Base-by-base conservation (phyloP, 495 filamentous ascomycete genomes). In the Penicillium goetzii region DNA sequence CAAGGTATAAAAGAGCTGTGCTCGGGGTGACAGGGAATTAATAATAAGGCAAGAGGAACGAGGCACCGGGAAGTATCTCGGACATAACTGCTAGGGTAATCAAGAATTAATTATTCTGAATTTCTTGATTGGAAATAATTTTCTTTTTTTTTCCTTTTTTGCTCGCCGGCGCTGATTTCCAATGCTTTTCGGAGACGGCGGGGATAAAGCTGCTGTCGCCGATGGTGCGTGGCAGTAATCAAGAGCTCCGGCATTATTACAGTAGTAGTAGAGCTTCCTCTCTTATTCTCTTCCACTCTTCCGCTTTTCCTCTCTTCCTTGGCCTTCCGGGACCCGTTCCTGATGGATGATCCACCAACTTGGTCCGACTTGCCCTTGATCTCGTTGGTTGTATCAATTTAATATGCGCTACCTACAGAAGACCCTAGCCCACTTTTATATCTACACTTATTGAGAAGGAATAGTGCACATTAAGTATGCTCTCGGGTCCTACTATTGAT, bases 161-260 rank as follows among this genome's bases (percentile, higher is more conserved):
- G 21, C 55, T 63, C 47, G 61, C 41, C 60, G 51, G 54, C 45
- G 60, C 47, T 67, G 67, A 62, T 72, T 73, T 66, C 62, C 61
- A 67, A 69, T 66, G 58, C 66, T 67, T 32, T 28, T 71, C 64
- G 71, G 71, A 72, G 54, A 58, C 41, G 68, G 67, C 72, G 76
- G 76, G 72, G 68, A 74, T 78, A 76, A 67, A 50, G 60, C 8
- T 43, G 34, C 55, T n/a, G n/a, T 25, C 50, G 62, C 70, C 68
- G 69, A 63, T 50, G 57, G 64, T 72, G 74, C 76, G 76, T 78
- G 76, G 74, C 68, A 74, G 70, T 61, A 71, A 7, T 8, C 4
- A 21, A 69, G 45, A 57, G 52, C 52, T 55, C 11, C 47, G 47
- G 47, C 47, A 21, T 33, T 55, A 55, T 3, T 11, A 19, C 6